A percentile compares a stretch with the other conserved stretches of the same genome.
These are phyloP conservation scores for Aureobasidium uvarum DNA, from an alignment of 2,329 filamentous ascomycete species.

Conservation along the genomic window DNA sequence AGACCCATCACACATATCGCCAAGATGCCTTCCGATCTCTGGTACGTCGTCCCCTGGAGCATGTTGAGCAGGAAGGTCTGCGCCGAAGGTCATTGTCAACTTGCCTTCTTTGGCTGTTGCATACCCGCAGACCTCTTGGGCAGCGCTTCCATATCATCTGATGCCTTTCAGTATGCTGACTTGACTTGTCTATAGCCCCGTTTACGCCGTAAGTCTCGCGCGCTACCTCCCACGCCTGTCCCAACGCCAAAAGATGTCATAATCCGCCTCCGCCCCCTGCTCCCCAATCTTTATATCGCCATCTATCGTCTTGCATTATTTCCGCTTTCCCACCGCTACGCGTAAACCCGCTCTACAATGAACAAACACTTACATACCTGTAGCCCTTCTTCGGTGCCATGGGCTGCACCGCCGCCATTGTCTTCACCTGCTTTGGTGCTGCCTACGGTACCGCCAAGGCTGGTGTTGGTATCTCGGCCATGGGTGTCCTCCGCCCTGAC, in stretches of 20 bases:
- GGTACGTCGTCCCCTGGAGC: conserved; percentile 58
- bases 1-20: conserved; percentile 30
- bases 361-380: conserved; percentile 33
- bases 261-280: conserved; percentile 19
- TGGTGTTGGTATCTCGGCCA: conserved; percentile 95
- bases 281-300: not conserved
- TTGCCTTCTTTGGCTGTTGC: conserved; percentile 23
- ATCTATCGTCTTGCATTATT: not conserved
- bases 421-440: conserved; percentile 95
- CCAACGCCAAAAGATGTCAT: conserved; percentile 13
- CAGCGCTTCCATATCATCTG: conserved; percentile 11
- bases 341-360: not conserved
- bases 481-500: conserved; percentile 97
- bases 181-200: conserved; percentile 64
- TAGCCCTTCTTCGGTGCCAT: conserved; percentile 95
- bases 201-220: conserved; percentile 87
- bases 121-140: conserved; percentile 26
- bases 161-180: conserved; percentile 46
- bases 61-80: conserved; percentile 15
- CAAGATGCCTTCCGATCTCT: conserved; percentile 77
- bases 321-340: not conserved
- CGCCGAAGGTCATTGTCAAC: conserved; percentile 26
- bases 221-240: conserved; percentile 8
- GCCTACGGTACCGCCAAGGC: conserved; percentile 99
- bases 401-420: conserved; percentile 92